Conservation (phyloP, 192 early-diverging fungal species). For the Coemansia interrupta region DNA sequence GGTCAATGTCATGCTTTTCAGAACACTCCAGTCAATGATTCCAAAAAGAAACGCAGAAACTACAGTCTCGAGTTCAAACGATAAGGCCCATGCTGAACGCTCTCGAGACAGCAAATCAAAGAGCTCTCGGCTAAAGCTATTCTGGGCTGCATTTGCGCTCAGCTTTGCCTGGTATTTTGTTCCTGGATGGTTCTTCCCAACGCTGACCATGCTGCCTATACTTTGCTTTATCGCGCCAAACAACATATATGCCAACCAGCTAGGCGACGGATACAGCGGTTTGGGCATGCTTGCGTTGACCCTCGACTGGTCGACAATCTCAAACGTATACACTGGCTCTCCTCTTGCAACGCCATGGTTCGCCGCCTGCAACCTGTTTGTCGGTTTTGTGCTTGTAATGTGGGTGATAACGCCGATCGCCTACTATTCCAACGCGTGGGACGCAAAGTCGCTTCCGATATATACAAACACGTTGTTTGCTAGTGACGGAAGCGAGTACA, state of each 20-base stretch:
- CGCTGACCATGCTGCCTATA: slow-evolving; percentile 59
- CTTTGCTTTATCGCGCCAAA: slow-evolving; percentile 54
- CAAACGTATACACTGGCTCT: slow-evolving; percentile 50
- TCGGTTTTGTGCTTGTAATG: slow-evolving; percentile 62
- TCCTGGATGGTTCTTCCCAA: slow-evolving; percentile 63
- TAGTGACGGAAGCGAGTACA: slow-evolving; percentile 48
- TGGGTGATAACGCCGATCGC: slow-evolving; percentile 66
- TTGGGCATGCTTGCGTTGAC: slow-evolving; percentile 64
- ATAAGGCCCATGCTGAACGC: neutral
- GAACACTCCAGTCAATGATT: slow-evolving; percentile 63
- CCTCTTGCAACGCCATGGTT: slow-evolving; percentile 72
- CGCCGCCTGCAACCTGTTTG: slow-evolving; percentile 63
- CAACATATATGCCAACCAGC: slow-evolving; percentile 32
- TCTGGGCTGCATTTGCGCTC: slow-evolving; percentile 31
- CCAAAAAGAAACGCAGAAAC: slow-evolving; percentile 13
- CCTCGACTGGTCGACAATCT: slow-evolving; percentile 69
- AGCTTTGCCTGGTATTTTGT: slow-evolving; percentile 57
- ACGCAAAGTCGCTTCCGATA: slow-evolving; percentile 55
- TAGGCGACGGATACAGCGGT: slow-evolving; percentile 52
- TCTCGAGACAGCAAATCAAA: neutral
- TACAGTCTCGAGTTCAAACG: neutral
- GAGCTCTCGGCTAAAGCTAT: slow-evolving; percentile 24
- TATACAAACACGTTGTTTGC: slow-evolving; percentile 60
- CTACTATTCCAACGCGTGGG: slow-evolving; percentile 62
- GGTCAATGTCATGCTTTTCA: slow-evolving; percentile 67